Evolutionary conservation across 2,329 filamentous ascomycete genomes (phyloP).

Genomic region (Ophiostoma populinum): DNA sequence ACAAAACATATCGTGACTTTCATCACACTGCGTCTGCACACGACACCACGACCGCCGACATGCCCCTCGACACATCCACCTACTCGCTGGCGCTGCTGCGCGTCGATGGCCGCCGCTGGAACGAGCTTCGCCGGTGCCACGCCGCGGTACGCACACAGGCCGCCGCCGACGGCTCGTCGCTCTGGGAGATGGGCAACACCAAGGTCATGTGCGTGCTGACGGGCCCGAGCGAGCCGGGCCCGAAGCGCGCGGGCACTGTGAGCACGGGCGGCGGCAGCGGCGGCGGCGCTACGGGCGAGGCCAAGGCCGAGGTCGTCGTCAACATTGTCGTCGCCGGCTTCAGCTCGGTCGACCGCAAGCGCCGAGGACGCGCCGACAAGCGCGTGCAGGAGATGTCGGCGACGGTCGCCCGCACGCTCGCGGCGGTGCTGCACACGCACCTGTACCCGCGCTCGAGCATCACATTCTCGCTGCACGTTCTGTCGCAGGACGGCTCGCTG

Average conservation of each 20-base stretch:
- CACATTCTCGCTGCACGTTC: slow-evolving; percentile 65
- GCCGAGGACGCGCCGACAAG: slow-evolving; percentile 61
- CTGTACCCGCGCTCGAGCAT: slow-evolving; percentile 82
- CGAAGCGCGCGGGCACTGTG: slow-evolving; percentile 16
- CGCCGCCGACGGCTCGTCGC: slow-evolving; percentile 80
- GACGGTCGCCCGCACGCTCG: slow-evolving; percentile 61
- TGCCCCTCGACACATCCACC: slow-evolving; percentile 90
- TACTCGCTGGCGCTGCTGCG: slow-evolving; percentile 75
- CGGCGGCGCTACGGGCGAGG: slow-evolving; percentile 11
- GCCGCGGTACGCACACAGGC: slow-evolving; percentile 86
- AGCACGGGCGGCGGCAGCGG: slow-evolving; percentile 13
- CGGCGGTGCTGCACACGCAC: slow-evolving; percentile 64
- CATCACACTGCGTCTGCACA: no score
- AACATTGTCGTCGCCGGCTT: slow-evolving; percentile 79
- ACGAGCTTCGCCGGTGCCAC: slow-evolving; percentile 78
- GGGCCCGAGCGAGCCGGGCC: slow-evolving; percentile 56
- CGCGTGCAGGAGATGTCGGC: slow-evolving; percentile 66
- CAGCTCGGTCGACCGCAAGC: slow-evolving; percentile 70
- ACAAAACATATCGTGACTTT: no score
- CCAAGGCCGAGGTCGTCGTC: slow-evolving; percentile 54
- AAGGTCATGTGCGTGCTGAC: slow-evolving; percentile 87
- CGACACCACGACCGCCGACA: no score
- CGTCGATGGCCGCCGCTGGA: slow-evolving; percentile 81
- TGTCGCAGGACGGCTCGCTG: slow-evolving; percentile 78
- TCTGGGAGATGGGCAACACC: slow-evolving; percentile 94